Percentiles rank a stretch among this genome's conserved stretches.
These are phyloP conservation scores for Tolypocladium paradoxum DNA, from an alignment of 2,329 filamentous ascomycete genomes.

Conservation along the genomic window DNA sequence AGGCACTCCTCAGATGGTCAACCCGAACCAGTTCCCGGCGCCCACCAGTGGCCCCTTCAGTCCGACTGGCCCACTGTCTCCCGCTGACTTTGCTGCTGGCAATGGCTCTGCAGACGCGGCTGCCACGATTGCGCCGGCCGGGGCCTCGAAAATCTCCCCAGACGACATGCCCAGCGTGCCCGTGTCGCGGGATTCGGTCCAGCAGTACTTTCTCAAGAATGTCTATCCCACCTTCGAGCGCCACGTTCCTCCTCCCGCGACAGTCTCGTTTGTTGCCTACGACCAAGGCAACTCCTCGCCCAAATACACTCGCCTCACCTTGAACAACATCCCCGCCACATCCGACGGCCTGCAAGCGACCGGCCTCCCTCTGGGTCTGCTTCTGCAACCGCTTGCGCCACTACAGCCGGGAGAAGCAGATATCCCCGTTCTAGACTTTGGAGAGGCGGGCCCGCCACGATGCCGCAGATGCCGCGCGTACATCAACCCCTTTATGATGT, in stretches of 20 bases:
- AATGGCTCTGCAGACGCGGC: constrained; percentile 15
- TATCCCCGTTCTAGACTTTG: constrained; percentile 91
- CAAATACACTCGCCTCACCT: constrained; percentile 79
- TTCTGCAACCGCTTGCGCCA: constrained; percentile 79
- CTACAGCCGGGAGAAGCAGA: constrained; percentile 75
- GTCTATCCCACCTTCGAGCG: constrained; percentile 94
- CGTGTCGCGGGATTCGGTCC: constrained; percentile 67
- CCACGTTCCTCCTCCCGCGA: constrained; percentile 79
- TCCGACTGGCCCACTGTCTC: constrained; percentile 12
- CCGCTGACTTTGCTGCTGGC: constrained; percentile 14
- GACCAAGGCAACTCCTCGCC: constrained; percentile 96
- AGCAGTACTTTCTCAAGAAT: constrained; percentile 76
- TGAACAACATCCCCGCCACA: constrained; percentile 86
- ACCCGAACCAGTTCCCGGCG: constrained; percentile 49
- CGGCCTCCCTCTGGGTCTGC: constrained; percentile 72
- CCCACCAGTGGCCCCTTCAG: constrained; percentile 36
- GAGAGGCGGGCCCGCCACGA: constrained; percentile 77
- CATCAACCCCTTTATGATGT: constrained; percentile 99
- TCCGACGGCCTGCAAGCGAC: constrained; percentile 71
- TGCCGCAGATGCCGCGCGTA: constrained; percentile 91
- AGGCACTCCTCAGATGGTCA: constrained; percentile 27
- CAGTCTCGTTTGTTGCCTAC: constrained; percentile 81
- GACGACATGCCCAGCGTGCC: constrained; percentile 92
- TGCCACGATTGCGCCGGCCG: constrained; percentile 21
- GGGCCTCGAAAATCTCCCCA: constrained; percentile 57